These are phyloP conservation scores for Naganishia vaughanmartiniae DNA, from an alignment of 768 basidiomycete species.

Conservation along the genomic window DNA sequence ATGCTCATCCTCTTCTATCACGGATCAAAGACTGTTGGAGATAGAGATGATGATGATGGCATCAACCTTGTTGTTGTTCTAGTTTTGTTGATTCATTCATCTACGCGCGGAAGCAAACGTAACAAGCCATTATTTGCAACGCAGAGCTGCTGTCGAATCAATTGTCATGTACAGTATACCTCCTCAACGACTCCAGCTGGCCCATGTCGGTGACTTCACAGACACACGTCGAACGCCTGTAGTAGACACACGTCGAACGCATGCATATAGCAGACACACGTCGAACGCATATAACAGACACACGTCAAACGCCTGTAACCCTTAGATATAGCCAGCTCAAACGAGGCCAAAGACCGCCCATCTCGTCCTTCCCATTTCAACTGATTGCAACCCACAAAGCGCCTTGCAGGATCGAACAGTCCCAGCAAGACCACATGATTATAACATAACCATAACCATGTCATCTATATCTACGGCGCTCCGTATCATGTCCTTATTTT, in stretches of 20 bases:
- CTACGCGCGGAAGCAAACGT: background rate
- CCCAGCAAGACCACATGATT: background rate
- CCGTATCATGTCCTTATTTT: constrained; percentile 4
- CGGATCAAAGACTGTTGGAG: background rate
- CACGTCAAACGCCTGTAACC: too few species aligned
- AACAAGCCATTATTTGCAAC: background rate
- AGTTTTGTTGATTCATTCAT: constrained; percentile 14
- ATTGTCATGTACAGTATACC: too few species aligned
- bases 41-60: constrained; percentile 1
- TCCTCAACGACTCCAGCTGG: too few species aligned
- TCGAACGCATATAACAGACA: too few species aligned
- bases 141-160: too few species aligned
- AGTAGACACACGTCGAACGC: too few species aligned
- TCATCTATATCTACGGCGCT: background rate
- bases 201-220: too few species aligned
- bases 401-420: background rate
- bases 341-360: background rate
- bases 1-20: background rate
- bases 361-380: background rate
- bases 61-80: constrained; percentile 20
- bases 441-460: background rate
- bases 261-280: too few species aligned
- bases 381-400: background rate
- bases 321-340: too few species aligned
- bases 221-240: too few species aligned